Evolutionary conservation across 169 alveolate genomes (phyloP), one percentile per base, ranked within the genome.

Genomic region (Theileria equi): DNA sequence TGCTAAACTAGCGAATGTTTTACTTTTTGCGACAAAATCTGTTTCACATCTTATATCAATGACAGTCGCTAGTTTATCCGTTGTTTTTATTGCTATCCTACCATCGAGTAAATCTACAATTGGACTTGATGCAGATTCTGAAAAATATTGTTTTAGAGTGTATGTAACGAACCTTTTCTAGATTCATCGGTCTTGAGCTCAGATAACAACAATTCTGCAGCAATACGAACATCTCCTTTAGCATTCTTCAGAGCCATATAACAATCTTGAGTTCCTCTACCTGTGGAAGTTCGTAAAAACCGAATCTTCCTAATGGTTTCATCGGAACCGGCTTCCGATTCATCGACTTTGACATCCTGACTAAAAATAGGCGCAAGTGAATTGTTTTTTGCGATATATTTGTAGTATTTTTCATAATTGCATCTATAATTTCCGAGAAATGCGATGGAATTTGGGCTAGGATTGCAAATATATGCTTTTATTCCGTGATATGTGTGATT

Each of bases 231-330:
- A 32, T 72, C 82, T 0, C 76, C 76, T 2, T 52, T 16, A 10
- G 82, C 76, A 41, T 47, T 28, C 4, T 23, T 61, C 43, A 72
- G n/a, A 43, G 82, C 82, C 40, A 61, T 69, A 29, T 28, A 60
- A 31, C 82, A 72, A 19, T 72, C 82, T 62, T 60, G 77, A 5
- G 77, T 61, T 3, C 82, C 82, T 69, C 55, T 47, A 6, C 82
- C 82, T 1, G 82, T 72, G 10, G 74, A 58, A 11, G 68, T 57
- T 11, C 82, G 64, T 34, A 72, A 59, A 23, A 72, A 50, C 59
- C 17, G 16, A 6, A 72, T 26, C 66, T 72, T 72, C 72, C 66
- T 41, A 41, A 38, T 63, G 35, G 63, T 11, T 3, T 45, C 63
- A 8, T 69, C 81, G 13, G 16, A 21, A 3, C 55, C 62, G 3